Conservation (phyloP, 2,329 filamentous ascomycete species). For the Nigrospora osmanthi region DNA sequence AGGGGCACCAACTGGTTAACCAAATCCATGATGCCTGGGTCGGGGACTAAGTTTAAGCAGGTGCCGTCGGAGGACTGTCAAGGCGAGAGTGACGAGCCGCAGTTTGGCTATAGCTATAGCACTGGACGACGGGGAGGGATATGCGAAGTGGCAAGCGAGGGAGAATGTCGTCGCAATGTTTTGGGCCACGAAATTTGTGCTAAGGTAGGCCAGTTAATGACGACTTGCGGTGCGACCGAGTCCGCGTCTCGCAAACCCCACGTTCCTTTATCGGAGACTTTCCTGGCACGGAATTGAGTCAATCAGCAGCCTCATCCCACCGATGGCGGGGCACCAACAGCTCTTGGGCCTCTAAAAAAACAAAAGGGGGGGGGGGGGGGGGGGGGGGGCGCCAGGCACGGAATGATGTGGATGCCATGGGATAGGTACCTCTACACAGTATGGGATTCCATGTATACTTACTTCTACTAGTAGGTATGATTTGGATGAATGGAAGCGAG, state of each 20-base stretch:
- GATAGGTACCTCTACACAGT: too few relatives aligned
- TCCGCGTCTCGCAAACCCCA: conserved; percentile 17
- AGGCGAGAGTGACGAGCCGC: too few relatives aligned
- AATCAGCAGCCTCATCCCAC: neutral
- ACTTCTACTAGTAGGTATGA: too few relatives aligned
- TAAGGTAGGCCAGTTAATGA: conserved; percentile 1
- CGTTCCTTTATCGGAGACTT: conserved; percentile 31
- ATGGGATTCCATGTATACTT: too few relatives aligned
- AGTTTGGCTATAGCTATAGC: too few relatives aligned
- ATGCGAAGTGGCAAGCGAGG: too few relatives aligned
- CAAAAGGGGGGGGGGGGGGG: too few relatives aligned
- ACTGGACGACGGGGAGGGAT: too few relatives aligned
- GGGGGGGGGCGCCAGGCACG: neutral
- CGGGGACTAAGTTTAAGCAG: too few relatives aligned
- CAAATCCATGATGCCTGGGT: conserved; percentile 36
- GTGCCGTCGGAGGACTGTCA: too few relatives aligned
- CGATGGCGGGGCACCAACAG: conserved; percentile 8
- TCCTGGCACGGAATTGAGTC: conserved; percentile 12
- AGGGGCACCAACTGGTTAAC: conserved; percentile 40
- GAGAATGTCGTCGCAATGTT: too few relatives aligned
- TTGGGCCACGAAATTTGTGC: conserved; percentile 6
- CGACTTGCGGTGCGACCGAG: conserved; percentile 3
- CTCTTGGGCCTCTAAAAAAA: neutral
- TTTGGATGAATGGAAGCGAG: too few relatives aligned
- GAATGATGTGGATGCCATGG: neutral